A percentile compares a stretch with the other conserved stretches of the same genome.
Evolutionary conservation across 192 early-diverging fungal genomes (phyloP).

Genomic region (Oehlia diaphana): DNA sequence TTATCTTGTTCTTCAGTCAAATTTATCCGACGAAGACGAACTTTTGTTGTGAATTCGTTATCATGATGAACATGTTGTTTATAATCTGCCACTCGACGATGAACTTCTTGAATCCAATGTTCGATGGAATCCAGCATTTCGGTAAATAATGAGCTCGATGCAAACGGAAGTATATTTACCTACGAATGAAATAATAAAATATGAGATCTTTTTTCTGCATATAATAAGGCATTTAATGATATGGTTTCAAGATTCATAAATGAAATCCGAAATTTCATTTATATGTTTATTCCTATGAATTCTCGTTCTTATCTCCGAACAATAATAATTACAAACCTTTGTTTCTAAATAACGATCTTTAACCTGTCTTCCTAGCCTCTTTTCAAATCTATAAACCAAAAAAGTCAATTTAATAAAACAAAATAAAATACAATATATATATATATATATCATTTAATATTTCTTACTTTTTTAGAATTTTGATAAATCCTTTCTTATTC

Average conservation of each 20-base stretch:
- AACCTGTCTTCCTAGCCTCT: background rate
- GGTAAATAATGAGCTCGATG: background rate
- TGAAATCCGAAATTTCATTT: background rate
- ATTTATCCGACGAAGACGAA: background rate
- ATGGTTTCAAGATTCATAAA: background rate
- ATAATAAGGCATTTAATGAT: background rate
- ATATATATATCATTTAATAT: background rate
- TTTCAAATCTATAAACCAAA: constrained; percentile 14
- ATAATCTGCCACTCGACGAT: background rate
- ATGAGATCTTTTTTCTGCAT: background rate
- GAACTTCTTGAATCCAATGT: background rate
- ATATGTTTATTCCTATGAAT: background rate
- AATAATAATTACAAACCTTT: background rate
- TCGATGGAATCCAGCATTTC: background rate
- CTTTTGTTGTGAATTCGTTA: background rate
- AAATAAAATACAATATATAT: background rate
- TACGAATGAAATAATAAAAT: background rate
- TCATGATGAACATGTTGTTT: background rate
- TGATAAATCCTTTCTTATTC: constrained; percentile 50
- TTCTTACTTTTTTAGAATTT: constrained; percentile 64
- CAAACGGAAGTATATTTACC: background rate
- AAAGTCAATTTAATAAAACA: background rate
- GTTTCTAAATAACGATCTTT: background rate
- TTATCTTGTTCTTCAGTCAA: background rate
- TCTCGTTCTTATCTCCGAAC: background rate